phyloP scores from a whole-genome alignment of 768 basidiomycete species.

The Phallus indusiatus region DNA sequence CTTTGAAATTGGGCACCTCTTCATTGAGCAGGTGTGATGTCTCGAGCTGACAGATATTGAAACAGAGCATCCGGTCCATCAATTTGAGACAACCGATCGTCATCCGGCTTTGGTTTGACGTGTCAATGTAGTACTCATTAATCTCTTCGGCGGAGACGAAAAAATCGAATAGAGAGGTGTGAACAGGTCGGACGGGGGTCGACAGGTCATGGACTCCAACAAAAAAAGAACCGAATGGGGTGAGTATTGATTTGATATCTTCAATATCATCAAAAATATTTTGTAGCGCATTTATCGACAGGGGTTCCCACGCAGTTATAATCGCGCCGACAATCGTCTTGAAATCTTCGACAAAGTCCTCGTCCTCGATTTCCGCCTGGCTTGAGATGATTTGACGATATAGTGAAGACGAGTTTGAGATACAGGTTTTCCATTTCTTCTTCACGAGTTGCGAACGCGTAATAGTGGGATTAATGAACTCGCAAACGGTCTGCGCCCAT shows the following conservation, averaged over 20 bases:
- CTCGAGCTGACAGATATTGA: slow-evolving; percentile 27
- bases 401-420: slow-evolving; percentile 13
- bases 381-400: slow-evolving; percentile 15
- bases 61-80: slow-evolving; percentile 23
- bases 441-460: background rate
- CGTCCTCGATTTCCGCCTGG: slow-evolving; percentile 11
- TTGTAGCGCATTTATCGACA: slow-evolving; percentile 8
- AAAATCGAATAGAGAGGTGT: slow-evolving; percentile 23
- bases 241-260: background rate
- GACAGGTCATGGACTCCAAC: slow-evolving; percentile 12
- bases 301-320: slow-evolving; percentile 17
- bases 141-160: slow-evolving; percentile 8
- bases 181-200: slow-evolving; percentile 13
- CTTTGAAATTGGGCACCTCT: slow-evolving; percentile 16
- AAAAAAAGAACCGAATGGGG: slow-evolving; percentile 13
- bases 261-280: slow-evolving; percentile 12
- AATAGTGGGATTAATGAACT: slow-evolving; percentile 14
- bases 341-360: slow-evolving; percentile 7
- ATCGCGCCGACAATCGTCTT: slow-evolving; percentile 17
- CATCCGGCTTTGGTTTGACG: slow-evolving; percentile 15
- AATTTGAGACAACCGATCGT: slow-evolving; percentile 16
- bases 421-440: slow-evolving; percentile 9
- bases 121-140: slow-evolving; percentile 9
- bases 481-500: slow-evolving; percentile 22
- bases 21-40: slow-evolving; percentile 22